Conservation (phyloP, 1,284 basidiomycete genomes). For the Boletus smithii region DNA sequence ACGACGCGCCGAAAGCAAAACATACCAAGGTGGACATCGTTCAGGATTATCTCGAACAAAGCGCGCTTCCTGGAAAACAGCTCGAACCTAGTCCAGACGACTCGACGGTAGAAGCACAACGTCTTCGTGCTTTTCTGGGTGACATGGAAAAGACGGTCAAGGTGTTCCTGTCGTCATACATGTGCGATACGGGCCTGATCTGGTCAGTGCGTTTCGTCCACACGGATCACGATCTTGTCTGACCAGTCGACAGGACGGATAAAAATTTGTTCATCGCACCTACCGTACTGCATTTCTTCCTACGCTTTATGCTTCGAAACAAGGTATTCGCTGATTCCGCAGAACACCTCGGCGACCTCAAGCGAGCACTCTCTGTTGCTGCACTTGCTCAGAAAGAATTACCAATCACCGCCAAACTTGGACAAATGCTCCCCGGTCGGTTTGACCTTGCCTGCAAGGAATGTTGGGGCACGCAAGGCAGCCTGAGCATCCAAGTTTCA, state of each 20-base stretch:
- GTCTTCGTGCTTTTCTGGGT: slow-evolving; percentile 41
- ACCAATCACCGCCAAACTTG: slow-evolving; percentile 42
- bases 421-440: slow-evolving; percentile 38
- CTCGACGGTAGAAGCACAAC: slow-evolving; percentile 13
- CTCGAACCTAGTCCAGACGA: slow-evolving; percentile 23
- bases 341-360: slow-evolving; percentile 24
- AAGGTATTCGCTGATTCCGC: slow-evolving; percentile 35
- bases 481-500: slow-evolving; percentile 21
- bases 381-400: slow-evolving; percentile 42
- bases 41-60: slow-evolving; percentile 36
- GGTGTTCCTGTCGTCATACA: slow-evolving; percentile 50
- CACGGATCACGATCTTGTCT: background rate
- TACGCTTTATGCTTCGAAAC: slow-evolving; percentile 46
- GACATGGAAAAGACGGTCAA: slow-evolving; percentile 46
- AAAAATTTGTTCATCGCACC: slow-evolving; percentile 37
- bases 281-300: slow-evolving; percentile 46
- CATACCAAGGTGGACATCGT: slow-evolving; percentile 22
- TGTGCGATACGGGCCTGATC: slow-evolving; percentile 44
- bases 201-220: slow-evolving; percentile 35
- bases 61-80: slow-evolving; percentile 28
- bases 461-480: slow-evolving; percentile 34
- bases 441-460: slow-evolving; percentile 40
- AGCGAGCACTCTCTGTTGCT: slow-evolving; percentile 36
- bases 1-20: slow-evolving; percentile 20
- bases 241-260: slow-evolving; percentile 26